Conservation (phyloP, 2,329 filamentous ascomycete genomes). For the Penicillium sp. region DNA sequence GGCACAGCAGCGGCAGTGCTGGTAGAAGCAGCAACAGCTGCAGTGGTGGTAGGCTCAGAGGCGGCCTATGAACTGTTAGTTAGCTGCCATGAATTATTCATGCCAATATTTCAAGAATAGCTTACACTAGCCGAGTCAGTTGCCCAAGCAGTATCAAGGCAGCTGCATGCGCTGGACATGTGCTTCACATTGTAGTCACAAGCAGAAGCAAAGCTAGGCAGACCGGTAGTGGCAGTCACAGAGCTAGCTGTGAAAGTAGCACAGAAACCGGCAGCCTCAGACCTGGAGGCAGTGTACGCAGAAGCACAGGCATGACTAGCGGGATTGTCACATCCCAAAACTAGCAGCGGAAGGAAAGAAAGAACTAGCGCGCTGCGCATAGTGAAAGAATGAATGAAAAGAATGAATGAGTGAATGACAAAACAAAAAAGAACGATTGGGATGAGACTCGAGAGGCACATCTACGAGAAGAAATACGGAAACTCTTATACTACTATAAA, state of each 20-base stretch:
- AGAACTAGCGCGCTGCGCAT: slow-evolving; percentile 28
- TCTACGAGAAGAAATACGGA: neutral
- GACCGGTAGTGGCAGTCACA: slow-evolving; percentile 22
- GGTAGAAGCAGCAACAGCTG: neutral
- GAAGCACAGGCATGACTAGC: slow-evolving; percentile 22
- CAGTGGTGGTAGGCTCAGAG: neutral
- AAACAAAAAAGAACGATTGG: neutral
- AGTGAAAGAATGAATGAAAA: slow-evolving; percentile 7
- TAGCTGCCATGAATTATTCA: neutral
- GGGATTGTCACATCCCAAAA: slow-evolving; percentile 22
- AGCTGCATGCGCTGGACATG: slow-evolving; percentile 27
- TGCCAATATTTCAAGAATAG: neutral
- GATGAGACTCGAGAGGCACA: neutral
- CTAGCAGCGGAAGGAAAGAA: slow-evolving; percentile 20
- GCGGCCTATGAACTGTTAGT: slow-evolving; percentile 1
- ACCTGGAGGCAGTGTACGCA: slow-evolving; percentile 22
- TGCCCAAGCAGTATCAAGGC: slow-evolving; percentile 20
- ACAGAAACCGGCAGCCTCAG: slow-evolving; percentile 23
- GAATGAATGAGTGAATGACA: slow-evolving; percentile 12
- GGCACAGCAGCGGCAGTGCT: neutral
- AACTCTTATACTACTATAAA: neutral
- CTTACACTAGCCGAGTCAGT: slow-evolving; percentile 8
- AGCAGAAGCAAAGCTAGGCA: slow-evolving; percentile 18
- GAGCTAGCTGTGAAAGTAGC: slow-evolving; percentile 24
- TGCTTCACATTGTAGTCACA: slow-evolving; percentile 23